Evolutionary conservation across 352 stramenopile species (phyloP), one percentile per base, ranked within the genome.

Genomic region (Pythium periplocum): DNA sequence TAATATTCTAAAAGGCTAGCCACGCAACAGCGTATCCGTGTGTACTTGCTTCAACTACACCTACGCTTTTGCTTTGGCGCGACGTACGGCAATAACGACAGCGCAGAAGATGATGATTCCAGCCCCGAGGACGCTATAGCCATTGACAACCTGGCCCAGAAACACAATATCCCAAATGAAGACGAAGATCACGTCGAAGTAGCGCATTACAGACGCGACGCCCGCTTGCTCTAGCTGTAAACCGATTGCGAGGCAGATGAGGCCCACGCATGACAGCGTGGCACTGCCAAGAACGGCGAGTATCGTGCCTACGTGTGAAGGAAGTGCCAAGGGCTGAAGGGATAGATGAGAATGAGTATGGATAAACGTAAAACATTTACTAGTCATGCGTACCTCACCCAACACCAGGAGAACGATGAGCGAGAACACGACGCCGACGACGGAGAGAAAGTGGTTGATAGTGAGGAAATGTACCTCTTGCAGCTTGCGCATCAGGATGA

Each of bases 101-200:
- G 80, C 80, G 39, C 78, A 68, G 0, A 44, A 55, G 52, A 81
- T 49, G 51, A 90, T 86, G 26, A 88, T 77, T 0, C 62, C 32
- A 1, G 65, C 75, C 1, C 80, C 78, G 12, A 87, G n/a, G 34
- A 90, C 65, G 50, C 75, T 88, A 64, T 68, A 86, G 36, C 55
- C 32, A 48, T 81, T 80, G 7, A 88, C 72, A 12, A 68, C 31
- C 42, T 87, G 73, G 11, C 70, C 68, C 0, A 89, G 64, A 4
- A 87, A 62, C 34, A 61, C 55, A 7, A 57, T 71, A 49, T 86
- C 78, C 47, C 73, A 57, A 6, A 75, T 53, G 49, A 89, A 72
- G 41, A 89, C 75, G 47, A 86, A 89, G 1, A 89, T 59, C 35
- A 89, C 69, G 68, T 89, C 72, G 41, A 86, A 80, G 53, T 87